These are phyloP conservation scores for Allantophomopsis cytisporea DNA, from an alignment of 2,329 filamentous ascomycete species.

Conservation along the genomic window DNA sequence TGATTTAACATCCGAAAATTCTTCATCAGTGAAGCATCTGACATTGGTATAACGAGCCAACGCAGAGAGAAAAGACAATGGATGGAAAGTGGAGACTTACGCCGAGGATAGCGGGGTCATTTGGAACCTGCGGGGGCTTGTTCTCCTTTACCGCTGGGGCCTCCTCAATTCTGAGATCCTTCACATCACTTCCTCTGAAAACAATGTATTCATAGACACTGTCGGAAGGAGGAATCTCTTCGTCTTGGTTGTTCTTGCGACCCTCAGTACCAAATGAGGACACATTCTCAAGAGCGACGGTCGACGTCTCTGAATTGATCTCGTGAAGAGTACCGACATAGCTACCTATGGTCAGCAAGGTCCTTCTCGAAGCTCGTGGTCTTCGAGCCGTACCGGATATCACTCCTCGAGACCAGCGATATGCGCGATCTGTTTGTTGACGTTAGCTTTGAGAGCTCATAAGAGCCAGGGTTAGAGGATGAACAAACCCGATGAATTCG, in stretches of 20 bases:
- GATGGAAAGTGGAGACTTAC: slow-evolving; percentile 48
- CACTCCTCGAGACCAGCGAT: slow-evolving; percentile 92
- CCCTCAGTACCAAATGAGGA: slow-evolving; percentile 90
- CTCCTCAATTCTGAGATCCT: slow-evolving; percentile 90
- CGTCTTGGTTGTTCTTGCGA: slow-evolving; percentile 61
- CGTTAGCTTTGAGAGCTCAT: slow-evolving; percentile 9
- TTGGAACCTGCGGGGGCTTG: slow-evolving; percentile 65
- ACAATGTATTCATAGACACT: slow-evolving; percentile 98
- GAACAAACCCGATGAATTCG: slow-evolving; percentile 44
- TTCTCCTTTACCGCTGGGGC: slow-evolving; percentile 61
- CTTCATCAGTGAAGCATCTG: slow-evolving; percentile 62
- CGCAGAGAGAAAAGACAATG: slow-evolving; percentile 5
- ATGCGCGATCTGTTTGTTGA: slow-evolving; percentile 60
- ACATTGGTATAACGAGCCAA: slow-evolving; percentile 1
- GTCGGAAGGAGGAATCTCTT: slow-evolving; percentile 74
- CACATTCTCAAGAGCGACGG: slow-evolving; percentile 94
- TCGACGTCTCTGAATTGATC: slow-evolving; percentile 95
- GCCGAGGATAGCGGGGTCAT: slow-evolving; percentile 92
- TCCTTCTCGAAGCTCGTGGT: neutral
- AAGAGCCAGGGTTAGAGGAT: slow-evolving; percentile 6
- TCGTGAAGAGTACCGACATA: slow-evolving; percentile 94
- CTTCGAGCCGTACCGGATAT: slow-evolving; percentile 63
- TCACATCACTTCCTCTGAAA: slow-evolving; percentile 95
- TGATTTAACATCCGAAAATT: slow-evolving; percentile 91
- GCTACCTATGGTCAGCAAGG: slow-evolving; percentile 31